Evolutionary conservation across 257 asterid genomes (phyloP), one percentile per base, ranked within the genome.

Genomic region (Orobanche coerulescens): DNA sequence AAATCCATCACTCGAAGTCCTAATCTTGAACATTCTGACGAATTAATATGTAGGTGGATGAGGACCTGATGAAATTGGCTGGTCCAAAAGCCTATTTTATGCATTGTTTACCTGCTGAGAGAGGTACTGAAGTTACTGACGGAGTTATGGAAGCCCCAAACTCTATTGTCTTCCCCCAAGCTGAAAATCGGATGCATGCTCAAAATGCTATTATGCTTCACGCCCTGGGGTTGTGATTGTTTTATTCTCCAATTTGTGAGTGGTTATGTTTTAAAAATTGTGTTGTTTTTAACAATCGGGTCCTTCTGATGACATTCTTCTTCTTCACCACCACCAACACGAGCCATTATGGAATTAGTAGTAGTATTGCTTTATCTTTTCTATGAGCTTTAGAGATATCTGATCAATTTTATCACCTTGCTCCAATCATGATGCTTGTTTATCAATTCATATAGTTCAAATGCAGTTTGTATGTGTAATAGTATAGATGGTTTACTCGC

Each of bases 101-200:
- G 98, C 98, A 92, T 52, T 92, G 96, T 58, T 72, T 92, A 58
- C 95, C 96, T 10, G 96, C 96, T 16, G 96, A 92, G 75, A 82
- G 95, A 72, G 94, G 95, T 0, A 81, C 83, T 0, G 96, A 92
- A 74, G 90, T 81, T 47, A 84, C 89, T 13, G 79, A 92, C 51
- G 87, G 92, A 0, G 95, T 82, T 8, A 57, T 92, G 7, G 98
- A 92, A 82, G 94, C 94, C 46, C 71, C 87, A 9, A 78, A 92
- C 58, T 92, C 98, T 7, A 92, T 92, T 0, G 96, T 88, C 53
- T 92, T 86, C 46, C 83, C 87, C 20, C 96, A 92, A 65, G 96
- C 96, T 51, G 96, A 88, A 75, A 92, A 92, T 72, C 81, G 96
- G 50, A 78, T 92, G 96, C 95, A 88, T 44, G 96, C 96, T 2